Conservation (phyloP, 2,329 filamentous ascomycete genomes). For the Setomelanomma holmii region DNA sequence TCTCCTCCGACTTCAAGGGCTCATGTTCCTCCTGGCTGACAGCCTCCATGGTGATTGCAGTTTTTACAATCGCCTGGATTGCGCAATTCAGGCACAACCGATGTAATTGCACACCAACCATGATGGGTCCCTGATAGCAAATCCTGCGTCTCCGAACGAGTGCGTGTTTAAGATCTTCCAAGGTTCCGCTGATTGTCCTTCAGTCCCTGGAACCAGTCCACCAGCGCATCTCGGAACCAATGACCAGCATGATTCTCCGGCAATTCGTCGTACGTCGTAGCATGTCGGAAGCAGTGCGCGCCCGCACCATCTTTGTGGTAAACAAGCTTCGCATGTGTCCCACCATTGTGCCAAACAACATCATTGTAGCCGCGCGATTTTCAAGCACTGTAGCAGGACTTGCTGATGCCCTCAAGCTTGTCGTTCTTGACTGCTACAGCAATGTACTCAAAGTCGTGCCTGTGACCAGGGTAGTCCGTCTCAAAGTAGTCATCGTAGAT, state of each 20-base stretch:
- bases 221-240: slow-evolving; percentile 1
- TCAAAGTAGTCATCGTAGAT: slow-evolving; percentile 1
- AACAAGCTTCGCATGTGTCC: neutral
- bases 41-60: neutral
- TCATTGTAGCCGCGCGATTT: neutral
- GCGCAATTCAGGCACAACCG: neutral
- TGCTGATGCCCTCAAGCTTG: neutral
- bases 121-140: neutral
- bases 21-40: too few relatives aligned
- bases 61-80: neutral
- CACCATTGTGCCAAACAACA: neutral
- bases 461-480: neutral
- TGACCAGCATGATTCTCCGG: neutral
- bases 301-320: neutral
- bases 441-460: neutral
- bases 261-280: neutral
- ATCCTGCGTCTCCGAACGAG: neutral
- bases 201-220: neutral
- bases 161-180: neutral
- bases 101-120: neutral
- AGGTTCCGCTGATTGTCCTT: neutral
- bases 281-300: neutral
- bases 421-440: neutral
- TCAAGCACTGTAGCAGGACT: neutral
- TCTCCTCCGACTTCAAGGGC: too few relatives aligned